Evolutionary conservation across 1,139 yeast genomes (phyloP).

Genomic region (Taphrina populina): DNA sequence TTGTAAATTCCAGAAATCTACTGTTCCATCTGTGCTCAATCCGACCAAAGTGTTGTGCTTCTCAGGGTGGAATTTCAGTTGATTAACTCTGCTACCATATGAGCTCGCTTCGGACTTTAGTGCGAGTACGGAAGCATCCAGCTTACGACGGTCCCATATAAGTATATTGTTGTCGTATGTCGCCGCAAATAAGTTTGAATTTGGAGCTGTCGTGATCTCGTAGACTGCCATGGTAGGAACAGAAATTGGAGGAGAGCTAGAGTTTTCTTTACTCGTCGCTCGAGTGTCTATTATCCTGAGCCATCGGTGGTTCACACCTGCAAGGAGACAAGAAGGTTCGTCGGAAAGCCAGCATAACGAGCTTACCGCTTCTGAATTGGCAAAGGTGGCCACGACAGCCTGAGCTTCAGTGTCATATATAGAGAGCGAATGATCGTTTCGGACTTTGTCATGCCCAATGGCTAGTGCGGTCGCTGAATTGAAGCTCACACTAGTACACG

Average conservation of each 20-base stretch:
- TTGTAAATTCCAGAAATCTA: constrained; percentile 19
- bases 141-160: constrained; percentile 67
- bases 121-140: constrained; percentile 65
- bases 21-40: constrained; percentile 6
- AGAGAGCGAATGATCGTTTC: constrained; percentile 74
- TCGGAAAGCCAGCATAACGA: constrained; percentile 58
- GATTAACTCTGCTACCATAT: constrained; percentile 59
- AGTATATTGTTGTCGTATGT: constrained; percentile 65
- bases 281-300: constrained; percentile 77
- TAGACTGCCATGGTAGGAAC: constrained; percentile 27
- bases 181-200: constrained; percentile 53
- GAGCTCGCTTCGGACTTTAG: constrained; percentile 64
- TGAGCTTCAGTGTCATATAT: constrained; percentile 64
- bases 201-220: constrained; percentile 9
- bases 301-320: constrained; percentile 70
- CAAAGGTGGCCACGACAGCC: constrained; percentile 42
- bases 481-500: constrained; percentile 29
- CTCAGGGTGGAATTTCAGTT: constrained; percentile 61
- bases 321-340: constrained; percentile 57
- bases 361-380: constrained; percentile 31
- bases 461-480: constrained; percentile 50
- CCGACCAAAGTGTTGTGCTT: constrained; percentile 8
- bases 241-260: constrained; percentile 52
- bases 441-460: constrained; percentile 74
- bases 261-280: constrained; percentile 46